Evolutionary conservation across 78 protist genomes (phyloP), one percentile per base, ranked within the genome.

Genomic region (Cavenderia fasciculata): DNA sequence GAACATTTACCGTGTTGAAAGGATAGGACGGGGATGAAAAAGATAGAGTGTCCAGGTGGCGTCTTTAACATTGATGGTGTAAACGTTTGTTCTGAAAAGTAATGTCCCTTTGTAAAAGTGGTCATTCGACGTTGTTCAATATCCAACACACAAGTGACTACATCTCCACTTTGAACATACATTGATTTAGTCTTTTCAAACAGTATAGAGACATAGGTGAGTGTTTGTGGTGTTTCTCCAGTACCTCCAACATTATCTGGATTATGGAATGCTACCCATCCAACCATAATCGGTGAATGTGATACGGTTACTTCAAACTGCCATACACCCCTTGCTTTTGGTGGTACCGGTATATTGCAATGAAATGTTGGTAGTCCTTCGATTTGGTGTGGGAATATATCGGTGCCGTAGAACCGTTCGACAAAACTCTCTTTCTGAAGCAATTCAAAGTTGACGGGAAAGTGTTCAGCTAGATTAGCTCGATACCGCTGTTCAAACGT

Each of bases 111-210:
- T 14, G 72, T 21, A 43, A 43, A 63, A 31, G 38, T 34, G 2
- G 47, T 38, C 2, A 63, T 63, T 21, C 38, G 51, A 33, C 1
- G 10, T 4, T 21, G 6, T 18, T 63, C 72, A n/a, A 63, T 16
- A 40, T 63, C 47, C 47, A 63, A 34, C 47, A 38, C 51, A 63
- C 72, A 63, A 3, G 36, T 34, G 2, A 63, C 47, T 5, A 63
- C 72, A 12, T 63, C 72, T 8, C 72, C 72, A 63, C 72, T 34
- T 10, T 38, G 19, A n/a, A 47, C n/a, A 40, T 63, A 43, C 47
- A 63, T 63, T 21, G 72, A 47, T 21, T 11, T 27, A n/a, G n/a
- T 38, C 2, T 63, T 63, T 38, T 63, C 72, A 63, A 63, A 6
- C 33, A n/a, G 25, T 63, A 47, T 47, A 8, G 38, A 16, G n/a